Evolutionary conservation across 1,139 yeast species (phyloP).

Genomic region (Kazachstania sp.): DNA sequence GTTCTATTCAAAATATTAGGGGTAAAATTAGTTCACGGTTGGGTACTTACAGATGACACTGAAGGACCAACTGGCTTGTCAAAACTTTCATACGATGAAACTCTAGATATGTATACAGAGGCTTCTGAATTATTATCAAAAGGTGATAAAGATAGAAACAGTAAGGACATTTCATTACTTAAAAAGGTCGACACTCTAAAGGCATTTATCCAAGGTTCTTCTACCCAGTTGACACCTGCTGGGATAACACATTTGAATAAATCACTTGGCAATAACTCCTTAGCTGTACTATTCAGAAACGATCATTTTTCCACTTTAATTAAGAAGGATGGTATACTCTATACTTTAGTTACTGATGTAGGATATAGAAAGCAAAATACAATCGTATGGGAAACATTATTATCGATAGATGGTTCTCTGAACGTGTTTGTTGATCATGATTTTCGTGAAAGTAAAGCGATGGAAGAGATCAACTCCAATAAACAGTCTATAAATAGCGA

Average conservation of each 20-base stretch:
- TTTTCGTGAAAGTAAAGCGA: constrained; percentile 34
- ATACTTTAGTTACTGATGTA: constrained; percentile 61
- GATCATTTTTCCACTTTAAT: constrained; percentile 73
- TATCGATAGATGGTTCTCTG: constrained; percentile 54
- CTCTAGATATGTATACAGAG: constrained; percentile 36
- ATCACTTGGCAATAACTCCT: constrained; percentile 39
- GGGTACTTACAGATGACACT: constrained; percentile 36
- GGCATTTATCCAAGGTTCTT: constrained; percentile 36
- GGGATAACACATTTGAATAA: constrained; percentile 45
- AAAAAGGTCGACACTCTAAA: constrained; percentile 27
- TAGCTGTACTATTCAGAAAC: constrained; percentile 69
- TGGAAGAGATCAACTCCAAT: neutral
- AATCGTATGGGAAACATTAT: constrained; percentile 71
- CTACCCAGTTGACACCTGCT: constrained; percentile 60
- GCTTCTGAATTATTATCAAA: constrained; percentile 18
- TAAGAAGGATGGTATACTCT: constrained; percentile 45
- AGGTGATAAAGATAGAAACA: constrained; percentile 9
- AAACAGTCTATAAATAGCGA: neutral
- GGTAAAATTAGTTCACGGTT: constrained; percentile 43
- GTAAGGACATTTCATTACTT: constrained; percentile 8
- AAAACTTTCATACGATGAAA: constrained; percentile 39
- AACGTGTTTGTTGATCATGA: constrained; percentile 61
- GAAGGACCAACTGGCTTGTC: constrained; percentile 23
- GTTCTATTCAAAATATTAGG: constrained; percentile 40
- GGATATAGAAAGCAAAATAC: constrained; percentile 45